Evolutionary conservation across 257 asterid species (phyloP).

Genomic region (Jacaranda copaia): DNA sequence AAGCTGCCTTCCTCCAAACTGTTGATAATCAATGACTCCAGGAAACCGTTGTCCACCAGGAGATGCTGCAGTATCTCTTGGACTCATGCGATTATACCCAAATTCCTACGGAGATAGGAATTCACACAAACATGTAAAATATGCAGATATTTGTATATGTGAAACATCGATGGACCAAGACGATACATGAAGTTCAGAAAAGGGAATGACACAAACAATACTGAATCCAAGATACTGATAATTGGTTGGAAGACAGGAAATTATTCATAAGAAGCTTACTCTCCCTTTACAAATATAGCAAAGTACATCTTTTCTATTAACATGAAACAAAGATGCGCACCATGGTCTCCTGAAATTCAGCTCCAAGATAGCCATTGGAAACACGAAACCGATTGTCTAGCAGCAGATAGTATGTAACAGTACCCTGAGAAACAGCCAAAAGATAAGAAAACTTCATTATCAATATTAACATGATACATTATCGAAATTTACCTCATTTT

Average conservation of each 20-base stretch:
- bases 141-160: neutral
- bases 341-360: slow-evolving; percentile 86
- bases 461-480: slow-evolving; percentile 27
- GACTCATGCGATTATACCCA: slow-evolving; percentile 51
- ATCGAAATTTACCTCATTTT: slow-evolving; percentile 71
- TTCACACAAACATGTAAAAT: slow-evolving; percentile 18
- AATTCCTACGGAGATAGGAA: slow-evolving; percentile 51
- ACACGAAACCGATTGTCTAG: slow-evolving; percentile 85
- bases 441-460: slow-evolving; percentile 33
- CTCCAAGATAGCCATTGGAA: slow-evolving; percentile 87
- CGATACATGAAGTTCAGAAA: slow-evolving; percentile 15
- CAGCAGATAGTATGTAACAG: slow-evolving; percentile 85
- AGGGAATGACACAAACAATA: neutral
- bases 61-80: slow-evolving; percentile 59
- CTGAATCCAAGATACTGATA: neutral
- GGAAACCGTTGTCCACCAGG: slow-evolving; percentile 66
- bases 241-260: neutral
- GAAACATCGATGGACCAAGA: neutral
- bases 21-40: slow-evolving; percentile 68
- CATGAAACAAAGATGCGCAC: slow-evolving; percentile 46
- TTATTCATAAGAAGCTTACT: neutral
- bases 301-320: slow-evolving; percentile 19
- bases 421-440: slow-evolving; percentile 63
- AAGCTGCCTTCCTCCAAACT: slow-evolving; percentile 68
- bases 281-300: neutral